Evolutionary conservation across 768 basidiomycete species (phyloP), one percentile per base, ranked within the genome.

Genomic region (Suillus plorans): DNA sequence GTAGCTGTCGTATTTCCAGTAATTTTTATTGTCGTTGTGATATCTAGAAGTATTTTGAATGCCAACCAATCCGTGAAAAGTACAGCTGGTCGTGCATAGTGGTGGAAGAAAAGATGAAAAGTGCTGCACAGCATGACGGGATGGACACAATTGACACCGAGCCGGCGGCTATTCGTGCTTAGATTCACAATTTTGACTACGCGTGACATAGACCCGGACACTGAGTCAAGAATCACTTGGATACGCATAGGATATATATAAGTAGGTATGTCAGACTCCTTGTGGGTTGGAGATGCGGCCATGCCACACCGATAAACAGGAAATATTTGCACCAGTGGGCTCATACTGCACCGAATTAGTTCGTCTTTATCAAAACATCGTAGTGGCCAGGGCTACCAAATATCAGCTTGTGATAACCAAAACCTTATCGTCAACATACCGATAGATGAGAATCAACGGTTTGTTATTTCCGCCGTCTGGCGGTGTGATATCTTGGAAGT

Each of bases 311-410:
- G 28, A 34, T 34, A 20, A 2, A 25, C 18, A 34, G 37, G 39
- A 12, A 20, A 59, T 59, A 41, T 39, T 25, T 22, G 36, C 14
- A 59, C 22, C 16, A 42, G 22, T 41, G 6, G 3, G 53, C 10
- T 59, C 4, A 20, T 49, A 52, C 16, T 34, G 22, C 61, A 53
- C 42, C 16, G 3, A 39, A 22, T 59, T 25, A 63, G 60, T n/a
- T 58, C 22, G 37, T 37, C 60, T 61, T 73, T 41, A 73, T 68
- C 13, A 76, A 53, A 59, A 95, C 89, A 77, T 96, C 94, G 76
- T 92, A 96, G 73, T 96, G 94, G 10, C 94, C 94, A 22, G 94
- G 94, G 58, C 93, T 94, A 64, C 14, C 58, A 61, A 61, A 62
- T n/a, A 14, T 62, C 59, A 66, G 49, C 36, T 22, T 66, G 37